Evolutionary conservation across 352 stramenopile species (phyloP), one percentile per base, ranked within the genome.

Genomic region (Pythium folliculosum): DNA sequence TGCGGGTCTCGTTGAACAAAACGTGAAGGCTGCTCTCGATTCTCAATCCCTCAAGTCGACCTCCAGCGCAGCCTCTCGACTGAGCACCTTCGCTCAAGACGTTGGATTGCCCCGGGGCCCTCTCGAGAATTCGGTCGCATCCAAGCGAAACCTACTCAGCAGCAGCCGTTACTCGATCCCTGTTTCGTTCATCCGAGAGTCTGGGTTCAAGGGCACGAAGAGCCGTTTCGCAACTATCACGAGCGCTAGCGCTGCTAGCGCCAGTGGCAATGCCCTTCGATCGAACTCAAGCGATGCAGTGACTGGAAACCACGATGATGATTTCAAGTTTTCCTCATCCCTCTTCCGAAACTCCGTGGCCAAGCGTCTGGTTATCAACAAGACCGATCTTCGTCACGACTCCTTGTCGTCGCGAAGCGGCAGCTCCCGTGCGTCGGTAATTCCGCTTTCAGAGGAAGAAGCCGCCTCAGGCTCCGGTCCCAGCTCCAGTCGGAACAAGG

Each of bases 101-200:
- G 82, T 93, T 50, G 85, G 85, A n/a, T 72, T 93, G 30, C 81
- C 82, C 0, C 81, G 81, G 50, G 80, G 83, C 5, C 73, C 83
- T 1, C 69, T 90, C 60, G 84, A 90, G 59, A 77, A 74, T 22
- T 67, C 78, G 37, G 65, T 88, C 13, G 61, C 82, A 4, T 83
- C 77, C n/a, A 80, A 82, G n/a, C 81, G 83, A 21, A 82, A 87
- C 70, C 71, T 81, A 3, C 63, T 69, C n/a, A 67, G 58, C 37
- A 65, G 58, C 58, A 60, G 50, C 57, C 58, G 68, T 19, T 71
- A 88, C 30, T 73, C 81, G 1, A 81, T 92, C 22, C 84, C 84
- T 1, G 80, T 92, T 10, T 90, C 84, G 17, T 92, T 90, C 62
- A 87, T 92, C 16, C 84, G 84, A 53, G 80, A 80, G 27, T 84